These are phyloP conservation scores for Monosporozyma servazzii DNA, from an alignment of 805 yeast species.

Conservation along the genomic window DNA sequence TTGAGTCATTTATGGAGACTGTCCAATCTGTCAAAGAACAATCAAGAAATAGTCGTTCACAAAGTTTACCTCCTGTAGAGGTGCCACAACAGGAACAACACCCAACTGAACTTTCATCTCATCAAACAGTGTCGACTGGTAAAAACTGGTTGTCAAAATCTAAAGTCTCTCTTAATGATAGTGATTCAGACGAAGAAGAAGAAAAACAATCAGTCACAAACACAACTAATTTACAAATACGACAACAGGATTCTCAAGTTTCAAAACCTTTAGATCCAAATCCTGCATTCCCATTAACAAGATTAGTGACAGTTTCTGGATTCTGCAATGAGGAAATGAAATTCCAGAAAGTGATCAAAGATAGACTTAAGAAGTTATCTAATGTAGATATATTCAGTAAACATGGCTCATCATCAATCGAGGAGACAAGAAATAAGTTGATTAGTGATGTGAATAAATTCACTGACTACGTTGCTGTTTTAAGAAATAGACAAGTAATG, in stretches of 20 bases:
- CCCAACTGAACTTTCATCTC: neutral
- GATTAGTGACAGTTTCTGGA: neutral
- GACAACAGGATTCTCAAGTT: neutral
- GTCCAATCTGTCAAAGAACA: constrained; percentile 1
- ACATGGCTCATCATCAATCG: neutral
- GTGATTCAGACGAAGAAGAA: neutral
- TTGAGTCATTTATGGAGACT: constrained; percentile 2
- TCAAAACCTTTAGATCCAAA: neutral
- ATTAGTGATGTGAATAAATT: neutral
- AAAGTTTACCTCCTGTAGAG: neutral
- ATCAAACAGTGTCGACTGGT: neutral
- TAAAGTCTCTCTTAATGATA: constrained; percentile 2
- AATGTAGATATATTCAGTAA: neutral
- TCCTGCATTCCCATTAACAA: neutral
- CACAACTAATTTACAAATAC: neutral
- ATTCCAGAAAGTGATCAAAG: neutral
- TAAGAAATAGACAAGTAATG: neutral
- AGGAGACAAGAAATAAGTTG: neutral
- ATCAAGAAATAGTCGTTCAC: neutral
- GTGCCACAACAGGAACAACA: neutral
- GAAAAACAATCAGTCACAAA: neutral
- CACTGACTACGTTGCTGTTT: neutral
- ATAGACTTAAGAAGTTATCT: neutral
- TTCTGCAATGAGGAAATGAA: neutral
- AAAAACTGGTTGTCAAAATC: constrained; percentile 2